These are phyloP conservation scores for Fraxinus baroniana DNA, from an alignment of 305 asterid genomes.

Conservation along the genomic window DNA sequence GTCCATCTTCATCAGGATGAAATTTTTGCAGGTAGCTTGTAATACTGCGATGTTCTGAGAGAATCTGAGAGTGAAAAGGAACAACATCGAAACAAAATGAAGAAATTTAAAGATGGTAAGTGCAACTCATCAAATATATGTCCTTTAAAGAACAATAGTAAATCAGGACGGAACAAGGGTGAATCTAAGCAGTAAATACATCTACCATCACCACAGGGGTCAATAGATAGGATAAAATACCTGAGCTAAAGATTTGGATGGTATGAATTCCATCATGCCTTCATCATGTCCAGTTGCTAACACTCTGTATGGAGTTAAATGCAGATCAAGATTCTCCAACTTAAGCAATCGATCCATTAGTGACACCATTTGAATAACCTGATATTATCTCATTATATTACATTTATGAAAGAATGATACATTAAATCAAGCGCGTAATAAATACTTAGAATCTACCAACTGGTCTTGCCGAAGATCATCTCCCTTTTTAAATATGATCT, in stretches of 20 bases:
- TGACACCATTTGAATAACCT: slow-evolving; percentile 98
- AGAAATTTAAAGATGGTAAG: neutral
- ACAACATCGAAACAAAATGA: slow-evolving; percentile 7
- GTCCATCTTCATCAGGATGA: slow-evolving; percentile 93
- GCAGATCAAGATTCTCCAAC: slow-evolving; percentile 97
- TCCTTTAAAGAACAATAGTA: neutral
- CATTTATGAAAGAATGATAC: slow-evolving; percentile 13
- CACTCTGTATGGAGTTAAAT: slow-evolving; percentile 92
- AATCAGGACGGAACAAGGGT: neutral
- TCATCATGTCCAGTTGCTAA: slow-evolving; percentile 98
- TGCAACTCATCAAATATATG: neutral
- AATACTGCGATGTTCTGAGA: slow-evolving; percentile 94
- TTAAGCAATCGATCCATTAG: slow-evolving; percentile 97
- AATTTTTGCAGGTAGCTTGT: slow-evolving; percentile 89
- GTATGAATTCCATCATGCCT: slow-evolving; percentile 98
- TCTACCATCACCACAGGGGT: neutral
- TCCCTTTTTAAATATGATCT: slow-evolving; percentile 93
- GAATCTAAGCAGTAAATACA: slow-evolving; percentile 13
- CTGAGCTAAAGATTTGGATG: slow-evolving; percentile 95
- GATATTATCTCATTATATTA: slow-evolving; percentile 24
- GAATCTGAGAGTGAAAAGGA: slow-evolving; percentile 57
- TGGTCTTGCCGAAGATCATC: slow-evolving; percentile 99
- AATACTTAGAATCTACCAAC: slow-evolving; percentile 53
- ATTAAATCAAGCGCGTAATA: slow-evolving; percentile 3
- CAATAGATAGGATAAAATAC: slow-evolving; percentile 34